Evolutionary conservation across 140 eudicot species (phyloP), one percentile per base, ranked within the genome.

Genomic region (Stevia rebaudiana): DNA sequence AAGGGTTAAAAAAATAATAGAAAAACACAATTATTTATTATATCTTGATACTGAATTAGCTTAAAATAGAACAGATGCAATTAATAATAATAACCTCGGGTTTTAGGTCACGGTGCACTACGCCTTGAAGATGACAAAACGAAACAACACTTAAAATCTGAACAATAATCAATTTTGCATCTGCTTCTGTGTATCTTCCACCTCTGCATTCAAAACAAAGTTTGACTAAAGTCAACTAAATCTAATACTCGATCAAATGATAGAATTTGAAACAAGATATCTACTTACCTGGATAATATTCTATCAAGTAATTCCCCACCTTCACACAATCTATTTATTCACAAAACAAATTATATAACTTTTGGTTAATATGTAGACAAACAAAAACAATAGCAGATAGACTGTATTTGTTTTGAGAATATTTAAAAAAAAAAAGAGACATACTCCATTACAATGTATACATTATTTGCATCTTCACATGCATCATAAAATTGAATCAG

Each of bases 221-320:
- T 49, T 33, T 66, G 49, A 73, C 41, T 43, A 50, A 50, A 21
- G 39, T 50, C 63, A 56, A 31, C 63, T 31, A 19, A 46, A 43
- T 28, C 36, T 2, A 49, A 42, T 15, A 28, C 33, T 28, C 33
- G 3, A n/a, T 24, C n/a, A 19, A 51, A 33, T 56, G 43, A 22
- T 15, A 0, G 3, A 64, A 36, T 22, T 44, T 44, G 22, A 40
- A 33, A 36, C 42, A 46, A 25, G 19, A 25, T n/a, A 60, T 72
- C 50, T 33, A 30, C 63, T 77, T 84, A 91, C 98, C 95, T 83
- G 24, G 98, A 80, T 78, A 91, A 73, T 69, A 91, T 91, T 52
- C 96, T 76, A 76, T 91, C 98, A 28, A 91, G 95, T 40, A 91
- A 79, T 71, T 91, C 98, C 65, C 98, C 98, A 40, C 98, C 98